Percentiles rank a stretch among this genome's conserved stretches.
Evolutionary conservation across 2,329 filamentous ascomycete species (phyloP).

Genomic region (Aspergillus unguis): DNA sequence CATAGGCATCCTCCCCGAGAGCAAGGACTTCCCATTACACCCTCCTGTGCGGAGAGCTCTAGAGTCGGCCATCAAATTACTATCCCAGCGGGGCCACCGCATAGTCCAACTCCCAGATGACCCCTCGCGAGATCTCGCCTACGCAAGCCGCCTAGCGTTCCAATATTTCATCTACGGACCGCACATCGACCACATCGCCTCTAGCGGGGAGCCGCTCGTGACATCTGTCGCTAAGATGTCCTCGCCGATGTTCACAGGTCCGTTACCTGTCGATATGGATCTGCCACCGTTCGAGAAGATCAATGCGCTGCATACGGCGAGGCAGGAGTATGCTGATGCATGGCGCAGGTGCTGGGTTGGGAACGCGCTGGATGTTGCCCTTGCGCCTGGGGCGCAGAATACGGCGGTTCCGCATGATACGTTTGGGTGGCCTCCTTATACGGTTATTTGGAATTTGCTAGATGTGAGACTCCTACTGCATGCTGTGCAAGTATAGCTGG

Average conservation of each 20-base stretch:
- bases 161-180: background rate
- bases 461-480: slow-evolving; percentile 29
- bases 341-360: background rate
- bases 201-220: background rate
- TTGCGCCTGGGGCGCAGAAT: slow-evolving; percentile 1
- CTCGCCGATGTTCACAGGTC: slow-evolving; percentile 6
- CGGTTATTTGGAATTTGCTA: slow-evolving; percentile 2
- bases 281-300: slow-evolving; percentile 1
- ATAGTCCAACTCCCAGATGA: background rate
- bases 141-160: background rate
- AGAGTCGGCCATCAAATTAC: background rate
- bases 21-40: background rate
- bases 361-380: background rate
- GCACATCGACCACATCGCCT: background rate
- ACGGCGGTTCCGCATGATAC: slow-evolving; percentile 6
- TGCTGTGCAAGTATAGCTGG: slow-evolving; percentile 42
- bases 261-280: background rate
- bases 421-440: slow-evolving; percentile 6
- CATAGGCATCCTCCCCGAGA: slow-evolving; percentile 1
- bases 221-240: background rate
- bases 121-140: background rate
- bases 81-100: background rate
- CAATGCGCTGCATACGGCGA: background rate
- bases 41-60: background rate
- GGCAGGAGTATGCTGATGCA: background rate